Conservation (phyloP, 176 grass and related monocot genomes). For the Urochloa ruziziensis region DNA sequence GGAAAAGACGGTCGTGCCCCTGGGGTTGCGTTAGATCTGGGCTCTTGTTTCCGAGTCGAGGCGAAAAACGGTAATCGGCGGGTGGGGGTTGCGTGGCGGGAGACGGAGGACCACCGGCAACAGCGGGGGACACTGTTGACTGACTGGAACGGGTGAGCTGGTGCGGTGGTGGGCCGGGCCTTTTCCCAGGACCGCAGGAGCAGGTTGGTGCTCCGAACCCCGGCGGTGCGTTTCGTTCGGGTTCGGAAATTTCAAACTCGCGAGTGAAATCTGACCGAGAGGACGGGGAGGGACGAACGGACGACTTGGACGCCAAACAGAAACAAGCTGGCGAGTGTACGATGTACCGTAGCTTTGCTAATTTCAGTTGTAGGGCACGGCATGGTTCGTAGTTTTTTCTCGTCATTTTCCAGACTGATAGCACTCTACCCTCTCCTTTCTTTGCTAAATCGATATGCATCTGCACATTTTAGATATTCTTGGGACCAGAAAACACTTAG, state of each 20-base stretch:
- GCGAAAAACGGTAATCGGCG: slow-evolving; percentile 32
- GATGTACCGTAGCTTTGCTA: neutral
- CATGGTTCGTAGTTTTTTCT: neutral
- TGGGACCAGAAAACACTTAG: too few relatives aligned
- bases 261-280: neutral
- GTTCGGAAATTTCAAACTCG: slow-evolving; percentile 2
- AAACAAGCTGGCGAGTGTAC: neutral
- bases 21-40: slow-evolving; percentile 31
- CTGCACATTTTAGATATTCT: too few relatives aligned
- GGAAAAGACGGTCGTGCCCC: slow-evolving; percentile 28
- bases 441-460: too few relatives aligned
- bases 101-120: slow-evolving; percentile 4
- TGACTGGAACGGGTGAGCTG: neutral
- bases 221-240: neutral
- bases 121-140: neutral
- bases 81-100: too few relatives aligned
- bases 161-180: neutral
- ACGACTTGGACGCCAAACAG: neutral
- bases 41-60: slow-evolving; percentile 10
- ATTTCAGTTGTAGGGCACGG: neutral
- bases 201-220: neutral
- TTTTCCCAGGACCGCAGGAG: slow-evolving; percentile 3
- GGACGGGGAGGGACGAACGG: neutral
- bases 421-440: too few relatives aligned
- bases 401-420: too few relatives aligned